A percentile compares a stretch with the other conserved stretches of the same genome.
Evolutionary conservation across 2,329 filamentous ascomycete species (phyloP).

Genomic region (Epichloe coenophiala): DNA sequence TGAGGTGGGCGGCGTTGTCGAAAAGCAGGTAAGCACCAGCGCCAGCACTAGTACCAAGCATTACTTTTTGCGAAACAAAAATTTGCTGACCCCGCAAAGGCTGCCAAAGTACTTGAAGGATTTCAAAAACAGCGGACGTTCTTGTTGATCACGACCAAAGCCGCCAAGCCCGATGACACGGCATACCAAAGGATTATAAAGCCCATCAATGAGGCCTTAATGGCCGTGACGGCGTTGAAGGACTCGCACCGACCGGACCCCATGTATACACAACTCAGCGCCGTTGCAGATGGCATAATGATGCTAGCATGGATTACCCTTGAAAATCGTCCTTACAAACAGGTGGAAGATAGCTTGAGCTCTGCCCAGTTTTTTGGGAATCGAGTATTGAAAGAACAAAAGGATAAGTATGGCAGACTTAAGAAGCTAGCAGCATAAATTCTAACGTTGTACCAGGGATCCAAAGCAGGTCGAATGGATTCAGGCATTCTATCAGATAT

Average conservation of each 20-base stretch:
- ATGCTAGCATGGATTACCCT: conserved; percentile 84
- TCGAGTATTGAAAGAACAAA: conserved; percentile 80
- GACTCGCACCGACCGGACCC: conserved; percentile 66
- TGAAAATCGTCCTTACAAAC: conserved; percentile 69
- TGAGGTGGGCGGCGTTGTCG: conserved; percentile 62
- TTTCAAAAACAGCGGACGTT: conserved; percentile 82
- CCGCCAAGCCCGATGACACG: conserved; percentile 72
- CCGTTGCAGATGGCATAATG: conserved; percentile 81
- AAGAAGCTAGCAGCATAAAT: neutral
- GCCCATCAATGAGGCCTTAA: conserved; percentile 72
- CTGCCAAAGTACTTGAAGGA: conserved; percentile 41
- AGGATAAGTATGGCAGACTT: conserved; percentile 41
- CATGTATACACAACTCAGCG: conserved; percentile 68
- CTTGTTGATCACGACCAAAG: conserved; percentile 74
- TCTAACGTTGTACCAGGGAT: conserved; percentile 39
- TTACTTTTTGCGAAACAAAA: conserved; percentile 64
- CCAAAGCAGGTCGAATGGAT: conserved; percentile 76
- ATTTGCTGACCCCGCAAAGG: conserved; percentile 28
- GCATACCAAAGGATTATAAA: conserved; percentile 68
- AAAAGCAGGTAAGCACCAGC: conserved; percentile 53
- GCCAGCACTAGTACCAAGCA: neutral
- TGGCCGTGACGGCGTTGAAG: conserved; percentile 65
- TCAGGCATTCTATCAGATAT: conserved; percentile 81
- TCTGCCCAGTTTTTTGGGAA: conserved; percentile 92
- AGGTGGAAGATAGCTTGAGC: conserved; percentile 69